phyloP scores from a whole-genome alignment of 2,329 filamentous ascomycete genomes.

The Fusarium gaditjirri region DNA sequence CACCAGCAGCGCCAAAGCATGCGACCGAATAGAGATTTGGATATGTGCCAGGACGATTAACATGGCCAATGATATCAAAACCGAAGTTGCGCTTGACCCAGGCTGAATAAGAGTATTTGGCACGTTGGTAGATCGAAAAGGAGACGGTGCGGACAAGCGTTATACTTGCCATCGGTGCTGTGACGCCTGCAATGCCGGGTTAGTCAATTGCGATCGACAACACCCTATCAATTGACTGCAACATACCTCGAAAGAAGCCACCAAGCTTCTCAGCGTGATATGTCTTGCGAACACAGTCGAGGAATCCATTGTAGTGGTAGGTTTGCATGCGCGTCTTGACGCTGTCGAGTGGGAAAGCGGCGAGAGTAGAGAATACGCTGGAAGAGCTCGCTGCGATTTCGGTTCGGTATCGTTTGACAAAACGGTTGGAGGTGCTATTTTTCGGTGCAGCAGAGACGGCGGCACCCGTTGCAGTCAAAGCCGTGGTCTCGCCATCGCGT shows the following conservation, averaged over 20 bases:
- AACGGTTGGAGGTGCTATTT: conserved; percentile 38
- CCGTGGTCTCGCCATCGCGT: conserved; percentile 44
- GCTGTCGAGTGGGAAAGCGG: conserved; percentile 87
- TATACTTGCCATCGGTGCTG: conserved; percentile 82
- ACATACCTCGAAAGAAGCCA: conserved; percentile 83
- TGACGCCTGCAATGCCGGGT: conserved; percentile 66
- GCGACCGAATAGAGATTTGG: conserved; percentile 78
- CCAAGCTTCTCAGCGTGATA: conserved; percentile 77
- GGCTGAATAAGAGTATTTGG: conserved; percentile 77
- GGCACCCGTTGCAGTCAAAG: conserved; percentile 35
- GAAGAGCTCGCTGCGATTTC: conserved; percentile 82
- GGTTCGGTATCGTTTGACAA: conserved; percentile 81
- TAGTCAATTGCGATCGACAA: conserved; percentile 12
- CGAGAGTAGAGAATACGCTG: conserved; percentile 80
- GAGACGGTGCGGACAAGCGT: conserved; percentile 81
- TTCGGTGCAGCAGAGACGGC: conserved; percentile 17
- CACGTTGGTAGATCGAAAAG: conserved; percentile 82
- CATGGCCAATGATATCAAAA: conserved; percentile 77
- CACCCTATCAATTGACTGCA: background rate
- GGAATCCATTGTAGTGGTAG: conserved; percentile 80
- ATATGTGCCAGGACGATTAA: conserved; percentile 75
- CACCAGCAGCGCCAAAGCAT: conserved; percentile 82
- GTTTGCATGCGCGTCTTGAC: conserved; percentile 92
- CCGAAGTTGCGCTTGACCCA: conserved; percentile 75
- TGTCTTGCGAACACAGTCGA: conserved; percentile 79